A percentile compares a stretch with the other conserved stretches of the same genome.
Evolutionary conservation across 176 grass and related monocot species (phyloP).

Genomic region (sorghum (Sorghum bicolor)): DNA sequence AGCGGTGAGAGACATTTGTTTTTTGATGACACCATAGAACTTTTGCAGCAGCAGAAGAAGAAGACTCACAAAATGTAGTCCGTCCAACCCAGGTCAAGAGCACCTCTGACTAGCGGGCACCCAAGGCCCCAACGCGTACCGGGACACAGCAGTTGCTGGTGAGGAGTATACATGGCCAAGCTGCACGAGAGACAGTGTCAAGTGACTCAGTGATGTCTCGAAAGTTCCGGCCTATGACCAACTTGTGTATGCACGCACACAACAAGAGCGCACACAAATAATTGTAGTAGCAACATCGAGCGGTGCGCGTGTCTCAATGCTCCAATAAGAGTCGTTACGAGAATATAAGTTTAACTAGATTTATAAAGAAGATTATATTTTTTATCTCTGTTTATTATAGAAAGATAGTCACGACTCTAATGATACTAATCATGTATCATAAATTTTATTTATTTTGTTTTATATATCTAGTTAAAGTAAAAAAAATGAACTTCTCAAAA

Average conservation of each 20-base stretch:
- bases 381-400: too few species aligned
- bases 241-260: background rate
- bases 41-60: background rate
- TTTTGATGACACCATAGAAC: background rate
- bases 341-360: too few species aligned
- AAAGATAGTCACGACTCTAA: too few species aligned
- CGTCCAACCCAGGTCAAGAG: background rate
- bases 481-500: too few species aligned
- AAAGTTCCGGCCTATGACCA: background rate
- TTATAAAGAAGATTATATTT: too few species aligned
- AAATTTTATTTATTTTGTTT: too few species aligned
- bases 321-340: too few species aligned
- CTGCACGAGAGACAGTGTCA: conserved; percentile 27
- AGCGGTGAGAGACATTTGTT: background rate
- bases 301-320: background rate
- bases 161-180: background rate
- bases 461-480: too few species aligned
- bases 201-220: conserved; percentile 24
- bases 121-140: background rate
- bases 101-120: background rate
- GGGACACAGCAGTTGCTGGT: background rate
- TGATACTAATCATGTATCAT: too few species aligned
- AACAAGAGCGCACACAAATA: background rate
- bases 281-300: background rate
- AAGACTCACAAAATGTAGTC: background rate